Base-by-base conservation (phyloP, 1,284 basidiomycete genomes). In the Porogramme epimiltina region DNA sequence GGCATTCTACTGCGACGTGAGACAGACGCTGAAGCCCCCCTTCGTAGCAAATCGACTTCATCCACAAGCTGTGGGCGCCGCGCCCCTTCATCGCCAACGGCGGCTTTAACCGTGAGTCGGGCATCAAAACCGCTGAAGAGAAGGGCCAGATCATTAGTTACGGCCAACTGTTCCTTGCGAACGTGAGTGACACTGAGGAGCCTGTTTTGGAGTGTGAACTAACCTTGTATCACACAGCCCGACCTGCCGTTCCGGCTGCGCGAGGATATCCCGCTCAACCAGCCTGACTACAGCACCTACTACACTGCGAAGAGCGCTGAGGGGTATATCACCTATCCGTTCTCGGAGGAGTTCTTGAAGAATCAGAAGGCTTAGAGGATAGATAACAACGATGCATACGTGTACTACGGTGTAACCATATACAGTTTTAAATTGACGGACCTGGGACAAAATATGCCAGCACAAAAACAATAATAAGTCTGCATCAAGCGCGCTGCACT, bases 101-200 rank as follows among this genome's bases (percentile, higher is more conserved):
- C 3, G 77, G 25, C 19, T 50, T 33, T 36, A 18, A 20, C 0
- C 42, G 49, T 13, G 42, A 50, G 25, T 23, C 42, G 2, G 70
- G 66, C 16, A 40, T 67, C 6, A 47, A 57, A 23, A 28, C 31
- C 3, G 67, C 66, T 3, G 69, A 69, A 62, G 49, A 66, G 66
- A 52, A 62, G 60, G 62, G 68, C 54, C 59, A 74, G 58, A 19
- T 78, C 16, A 62, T 80, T 28, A 75, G 71, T 0, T 75, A 78
- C 55, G 81, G 77, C 2, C 64, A 78, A 10, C 62, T 62, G 51
- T 83, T 77, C 58, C 76, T 80, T 44, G 65, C 72, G 1, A 75
- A 76, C 52, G 68, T 75, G 49, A 52, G 51, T 37, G 5, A 4
- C 34, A 13, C 34, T 37, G 9, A 5, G 5, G 34, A 5, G 34